phyloP scores from a whole-genome alignment of 2,329 filamentous ascomycete species.

The Ophiostoma ulmi region DNA sequence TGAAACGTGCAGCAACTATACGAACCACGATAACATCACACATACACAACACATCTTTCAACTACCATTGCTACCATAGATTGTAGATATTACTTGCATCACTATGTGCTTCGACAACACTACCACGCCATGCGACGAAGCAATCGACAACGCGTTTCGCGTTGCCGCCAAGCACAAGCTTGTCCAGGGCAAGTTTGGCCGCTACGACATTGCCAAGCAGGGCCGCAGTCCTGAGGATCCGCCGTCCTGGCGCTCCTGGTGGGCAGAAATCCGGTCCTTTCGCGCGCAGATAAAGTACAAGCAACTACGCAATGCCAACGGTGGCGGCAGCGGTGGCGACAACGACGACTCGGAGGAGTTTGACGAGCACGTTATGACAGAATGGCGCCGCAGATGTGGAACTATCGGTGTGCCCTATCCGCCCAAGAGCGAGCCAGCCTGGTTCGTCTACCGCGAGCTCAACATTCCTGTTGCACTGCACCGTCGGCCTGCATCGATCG shows the following conservation, averaged over 20 bases:
- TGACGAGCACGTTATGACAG: background rate
- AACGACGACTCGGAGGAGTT: background rate
- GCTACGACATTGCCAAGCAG: background rate
- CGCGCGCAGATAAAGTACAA: background rate
- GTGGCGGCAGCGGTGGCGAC: no score
- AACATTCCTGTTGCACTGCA: background rate
- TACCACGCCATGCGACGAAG: background rate
- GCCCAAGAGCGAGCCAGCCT: background rate
- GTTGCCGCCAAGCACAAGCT: background rate
- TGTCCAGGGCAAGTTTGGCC: background rate
- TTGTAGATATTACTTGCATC: background rate
- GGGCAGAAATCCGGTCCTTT: background rate
- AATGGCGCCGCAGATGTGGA: background rate
- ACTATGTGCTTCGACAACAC: background rate
- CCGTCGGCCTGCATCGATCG: background rate
- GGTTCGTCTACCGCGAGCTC: background rate
- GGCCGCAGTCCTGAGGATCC: background rate
- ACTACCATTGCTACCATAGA: background rate
- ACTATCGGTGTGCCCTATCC: background rate
- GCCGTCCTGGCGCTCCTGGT: conserved; percentile 1
- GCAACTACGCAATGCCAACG: background rate
- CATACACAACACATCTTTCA: background rate
- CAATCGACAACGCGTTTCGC: background rate
- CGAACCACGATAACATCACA: background rate
- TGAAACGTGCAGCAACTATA: no score